Conservation (phyloP, 441 rosid genomes). For the Erodium moschatum region DNA sequence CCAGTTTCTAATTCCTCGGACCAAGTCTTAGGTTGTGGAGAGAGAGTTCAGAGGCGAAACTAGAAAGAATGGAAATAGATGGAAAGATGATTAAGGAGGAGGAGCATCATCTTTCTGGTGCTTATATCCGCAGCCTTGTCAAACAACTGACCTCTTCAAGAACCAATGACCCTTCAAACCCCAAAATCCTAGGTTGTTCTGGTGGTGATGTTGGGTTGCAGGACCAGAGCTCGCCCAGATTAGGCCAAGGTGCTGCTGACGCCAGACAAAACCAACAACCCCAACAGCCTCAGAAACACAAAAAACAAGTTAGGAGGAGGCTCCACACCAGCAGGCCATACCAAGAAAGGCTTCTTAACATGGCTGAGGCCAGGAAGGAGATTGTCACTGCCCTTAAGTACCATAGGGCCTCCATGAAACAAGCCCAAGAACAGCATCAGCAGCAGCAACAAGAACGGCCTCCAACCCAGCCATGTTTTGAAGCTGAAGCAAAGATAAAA, state of each 20-base stretch:
- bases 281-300: conserved; percentile 51
- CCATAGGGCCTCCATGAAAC: conserved; percentile 88
- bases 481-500: no score
- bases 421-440: conserved; percentile 36
- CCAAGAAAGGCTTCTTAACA: conserved; percentile 87
- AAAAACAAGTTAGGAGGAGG: conserved; percentile 89
- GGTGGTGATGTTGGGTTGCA: conserved; percentile 21
- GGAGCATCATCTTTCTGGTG: conserved; percentile 62
- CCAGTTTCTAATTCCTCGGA: not conserved
- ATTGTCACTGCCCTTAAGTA: conserved; percentile 89
- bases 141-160: conserved; percentile 65
- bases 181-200: conserved; percentile 26
- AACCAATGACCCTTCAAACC: conserved; percentile 40
- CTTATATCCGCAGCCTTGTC: conserved; percentile 67
- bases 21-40: not conserved
- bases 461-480: no score
- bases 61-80: no score
- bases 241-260: no score
- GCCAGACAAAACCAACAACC: conserved; percentile 11
- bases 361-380: conserved; percentile 97
- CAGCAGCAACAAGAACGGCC: conserved; percentile 16
- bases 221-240: no score
- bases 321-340: conserved; percentile 87
- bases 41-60: no score
- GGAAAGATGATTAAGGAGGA: conserved; percentile 21